Percentiles rank a stretch among this genome's conserved stretches.
Evolutionary conservation across 176 grass and related monocot species (phyloP).

Genomic region (Saccharum spontaneum): DNA sequence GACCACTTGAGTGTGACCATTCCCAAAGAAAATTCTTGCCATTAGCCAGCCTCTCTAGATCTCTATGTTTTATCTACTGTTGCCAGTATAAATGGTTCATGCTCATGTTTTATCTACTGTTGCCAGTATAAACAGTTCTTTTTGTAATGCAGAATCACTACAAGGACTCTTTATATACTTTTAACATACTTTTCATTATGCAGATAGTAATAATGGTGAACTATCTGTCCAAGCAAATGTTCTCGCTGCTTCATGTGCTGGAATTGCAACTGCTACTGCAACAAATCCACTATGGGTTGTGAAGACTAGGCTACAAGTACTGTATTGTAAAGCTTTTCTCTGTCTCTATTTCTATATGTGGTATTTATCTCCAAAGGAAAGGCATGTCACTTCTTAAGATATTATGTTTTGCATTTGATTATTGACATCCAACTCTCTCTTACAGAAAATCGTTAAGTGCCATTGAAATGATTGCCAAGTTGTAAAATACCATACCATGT

Average conservation of each 20-base stretch:
- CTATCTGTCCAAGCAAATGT: conserved; percentile 68
- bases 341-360: neutral
- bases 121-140: neutral
- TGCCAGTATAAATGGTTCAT: neutral
- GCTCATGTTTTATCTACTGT: neutral
- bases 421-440: neutral
- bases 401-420: conserved; percentile 15
- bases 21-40: too few species aligned
- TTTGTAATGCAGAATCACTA: neutral
- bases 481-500: neutral
- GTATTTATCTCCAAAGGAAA: neutral
- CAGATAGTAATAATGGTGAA: conserved; percentile 39
- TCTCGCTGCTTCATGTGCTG: conserved; percentile 76
- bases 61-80: too few species aligned
- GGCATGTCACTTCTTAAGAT: neutral
- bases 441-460: neutral
- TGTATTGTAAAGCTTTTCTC: conserved; percentile 16
- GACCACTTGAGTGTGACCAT: too few species aligned
- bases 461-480: neutral
- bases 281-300: conserved; percentile 96
- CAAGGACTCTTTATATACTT: neutral
- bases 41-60: too few species aligned
- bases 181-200: conserved; percentile 18
- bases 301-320: conserved; percentile 90
- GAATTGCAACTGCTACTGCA: conserved; percentile 67